Evolutionary conservation across 371 early-diverging fungal genomes (phyloP).

Genomic region (Rhizopus sp.): DNA sequence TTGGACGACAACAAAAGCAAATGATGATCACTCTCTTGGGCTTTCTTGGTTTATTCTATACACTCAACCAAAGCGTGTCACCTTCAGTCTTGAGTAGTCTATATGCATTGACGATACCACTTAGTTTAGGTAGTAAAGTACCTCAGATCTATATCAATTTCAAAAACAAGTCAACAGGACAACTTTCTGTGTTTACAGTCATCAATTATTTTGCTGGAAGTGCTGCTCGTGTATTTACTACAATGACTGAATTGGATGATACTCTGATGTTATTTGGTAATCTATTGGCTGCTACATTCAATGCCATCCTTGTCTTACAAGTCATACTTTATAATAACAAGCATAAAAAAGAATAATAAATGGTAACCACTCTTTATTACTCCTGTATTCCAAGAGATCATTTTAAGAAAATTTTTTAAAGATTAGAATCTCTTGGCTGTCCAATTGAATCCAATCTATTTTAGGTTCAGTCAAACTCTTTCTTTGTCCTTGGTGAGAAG

Average conservation of each 20-base stretch:
- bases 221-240: constrained; percentile 89
- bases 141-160: constrained; percentile 89
- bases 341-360: constrained; percentile 1
- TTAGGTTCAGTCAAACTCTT: neutral
- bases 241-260: constrained; percentile 88
- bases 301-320: constrained; percentile 81
- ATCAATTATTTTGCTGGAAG: constrained; percentile 85
- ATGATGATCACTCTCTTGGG: constrained; percentile 39
- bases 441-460: neutral
- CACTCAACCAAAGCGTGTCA: constrained; percentile 47
- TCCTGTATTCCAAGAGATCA: no score
- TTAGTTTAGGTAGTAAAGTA: constrained; percentile 77
- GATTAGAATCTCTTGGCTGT: no score
- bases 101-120: constrained; percentile 80
- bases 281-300: constrained; percentile 71
- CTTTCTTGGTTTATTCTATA: constrained; percentile 36
- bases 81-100: constrained; percentile 57
- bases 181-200: constrained; percentile 86
- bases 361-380: no score
- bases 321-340: constrained; percentile 78
- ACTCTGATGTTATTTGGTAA: constrained; percentile 69
- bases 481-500: neutral
- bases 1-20: constrained; percentile 39
- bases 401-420: no score
- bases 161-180: constrained; percentile 80